Conservation (phyloP, 805 yeast genomes). For the Yarrowia sp. region DNA sequence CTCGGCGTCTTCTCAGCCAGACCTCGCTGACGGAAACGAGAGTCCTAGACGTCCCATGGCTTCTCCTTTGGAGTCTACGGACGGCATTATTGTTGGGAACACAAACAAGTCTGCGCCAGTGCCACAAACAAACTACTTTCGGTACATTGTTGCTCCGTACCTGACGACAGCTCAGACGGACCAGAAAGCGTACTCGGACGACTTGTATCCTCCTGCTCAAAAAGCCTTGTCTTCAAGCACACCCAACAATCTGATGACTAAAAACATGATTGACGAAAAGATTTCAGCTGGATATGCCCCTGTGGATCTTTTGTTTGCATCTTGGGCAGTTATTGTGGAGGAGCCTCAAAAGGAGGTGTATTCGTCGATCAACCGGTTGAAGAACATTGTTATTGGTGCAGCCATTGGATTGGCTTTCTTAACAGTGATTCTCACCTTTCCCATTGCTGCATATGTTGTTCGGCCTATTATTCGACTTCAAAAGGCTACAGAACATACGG, state of each 20-base stretch:
- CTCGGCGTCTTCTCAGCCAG: background rate
- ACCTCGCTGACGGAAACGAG: no score
- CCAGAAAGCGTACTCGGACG: conserved; percentile 29
- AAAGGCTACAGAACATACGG: conserved; percentile 72
- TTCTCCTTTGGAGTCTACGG: background rate
- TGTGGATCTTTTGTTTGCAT: conserved; percentile 43
- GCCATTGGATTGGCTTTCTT: conserved; percentile 74
- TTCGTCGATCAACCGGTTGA: conserved; percentile 58
- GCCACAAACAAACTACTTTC: background rate
- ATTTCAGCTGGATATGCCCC: conserved; percentile 59
- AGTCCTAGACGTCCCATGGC: no score
- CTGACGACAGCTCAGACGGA: conserved; percentile 37
- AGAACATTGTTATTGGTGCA: conserved; percentile 70
- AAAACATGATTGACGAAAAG: conserved; percentile 37
- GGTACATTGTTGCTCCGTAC: conserved; percentile 30
- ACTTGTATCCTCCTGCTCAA: conserved; percentile 35
- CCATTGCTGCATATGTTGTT: conserved; percentile 79
- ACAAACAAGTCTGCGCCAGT: background rate
- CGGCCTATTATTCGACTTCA: conserved; percentile 76
- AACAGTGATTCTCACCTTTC: conserved; percentile 72
- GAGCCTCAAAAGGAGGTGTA: conserved; percentile 58
- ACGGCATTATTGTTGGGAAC: background rate
- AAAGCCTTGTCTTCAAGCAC: conserved; percentile 36
- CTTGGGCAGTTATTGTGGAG: conserved; percentile 74
- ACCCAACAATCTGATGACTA: conserved; percentile 8